Evolutionary conservation across 2,329 filamentous ascomycete species (phyloP).

Genomic region (Fusarium agapanthi): DNA sequence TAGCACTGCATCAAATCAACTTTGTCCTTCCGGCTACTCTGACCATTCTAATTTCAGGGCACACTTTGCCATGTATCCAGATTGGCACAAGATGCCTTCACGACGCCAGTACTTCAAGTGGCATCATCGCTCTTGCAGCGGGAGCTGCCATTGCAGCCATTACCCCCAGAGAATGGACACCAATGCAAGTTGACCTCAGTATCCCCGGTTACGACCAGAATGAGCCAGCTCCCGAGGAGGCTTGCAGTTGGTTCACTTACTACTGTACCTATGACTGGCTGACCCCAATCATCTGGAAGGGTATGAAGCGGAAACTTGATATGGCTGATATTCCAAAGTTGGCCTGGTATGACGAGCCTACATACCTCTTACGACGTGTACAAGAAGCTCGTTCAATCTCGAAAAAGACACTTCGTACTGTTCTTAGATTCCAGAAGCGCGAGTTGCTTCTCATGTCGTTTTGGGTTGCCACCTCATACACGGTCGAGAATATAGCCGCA

Average conservation of each 20-base stretch:
- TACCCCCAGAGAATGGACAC: slow-evolving; percentile 62
- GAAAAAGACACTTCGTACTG: slow-evolving; percentile 56
- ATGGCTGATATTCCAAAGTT: slow-evolving; percentile 58
- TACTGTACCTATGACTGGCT: slow-evolving; percentile 63
- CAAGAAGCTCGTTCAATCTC: slow-evolving; percentile 54
- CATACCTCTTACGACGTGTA: slow-evolving; percentile 56
- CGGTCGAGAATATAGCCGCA: slow-evolving; percentile 60
- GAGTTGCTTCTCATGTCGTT: slow-evolving; percentile 57
- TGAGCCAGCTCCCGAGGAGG: slow-evolving; percentile 61
- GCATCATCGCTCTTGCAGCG: slow-evolving; percentile 49
- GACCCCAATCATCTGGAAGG: slow-evolving; percentile 58
- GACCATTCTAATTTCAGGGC: slow-evolving; percentile 47
- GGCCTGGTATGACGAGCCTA: slow-evolving; percentile 65
- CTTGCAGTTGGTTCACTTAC: slow-evolving; percentile 62
- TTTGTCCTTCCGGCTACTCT: slow-evolving; percentile 52
- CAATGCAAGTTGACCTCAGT: slow-evolving; percentile 52
- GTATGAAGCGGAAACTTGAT: slow-evolving; percentile 54
- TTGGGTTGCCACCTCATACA: slow-evolving; percentile 51
- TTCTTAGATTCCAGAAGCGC: slow-evolving; percentile 52
- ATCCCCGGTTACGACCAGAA: slow-evolving; percentile 50
- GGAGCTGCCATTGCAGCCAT: slow-evolving; percentile 52
- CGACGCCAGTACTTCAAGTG: slow-evolving; percentile 46
- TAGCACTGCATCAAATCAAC: slow-evolving; percentile 60
- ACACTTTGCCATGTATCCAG: slow-evolving; percentile 56
- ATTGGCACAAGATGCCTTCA: slow-evolving; percentile 44